Percentiles rank a stretch among this genome's conserved stretches.
These are phyloP conservation scores for Trichomonascus vanleenenianus DNA, from an alignment of 805 yeast genomes.

Conservation along the genomic window DNA sequence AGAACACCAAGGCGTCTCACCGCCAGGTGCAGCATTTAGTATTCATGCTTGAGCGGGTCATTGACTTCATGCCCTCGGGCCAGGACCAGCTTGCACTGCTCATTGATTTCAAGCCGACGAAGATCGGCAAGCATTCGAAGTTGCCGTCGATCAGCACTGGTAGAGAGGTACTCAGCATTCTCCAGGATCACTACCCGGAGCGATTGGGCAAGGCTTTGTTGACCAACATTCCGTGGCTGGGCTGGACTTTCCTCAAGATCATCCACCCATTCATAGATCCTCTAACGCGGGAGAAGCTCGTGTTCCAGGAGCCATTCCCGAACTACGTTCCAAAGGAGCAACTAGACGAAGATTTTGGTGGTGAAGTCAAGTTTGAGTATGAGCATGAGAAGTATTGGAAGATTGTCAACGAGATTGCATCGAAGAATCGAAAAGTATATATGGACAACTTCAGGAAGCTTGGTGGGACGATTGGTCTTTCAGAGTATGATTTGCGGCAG, in stretches of 20 bases:
- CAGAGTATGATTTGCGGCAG: conserved; percentile 68
- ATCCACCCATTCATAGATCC: conserved; percentile 97
- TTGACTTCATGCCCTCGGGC: conserved; percentile 92
- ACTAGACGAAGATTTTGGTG: conserved; percentile 79
- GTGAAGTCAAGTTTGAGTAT: conserved; percentile 76
- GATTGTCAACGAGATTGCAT: conserved; percentile 52
- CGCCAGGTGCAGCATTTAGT: conserved; percentile 96
- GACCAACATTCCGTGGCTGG: conserved; percentile 90
- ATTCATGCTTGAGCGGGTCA: conserved; percentile 83
- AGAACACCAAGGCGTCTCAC: conserved; percentile 83
- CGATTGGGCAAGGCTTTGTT: conserved; percentile 87
- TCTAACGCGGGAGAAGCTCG: conserved; percentile 84
- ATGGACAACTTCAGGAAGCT: conserved; percentile 60
- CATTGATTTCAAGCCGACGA: conserved; percentile 82
- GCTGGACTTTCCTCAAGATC: conserved; percentile 83
- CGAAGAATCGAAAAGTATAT: conserved; percentile 52
- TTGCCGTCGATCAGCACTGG: conserved; percentile 88
- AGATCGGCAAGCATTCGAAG: conserved; percentile 46
- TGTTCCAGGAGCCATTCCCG: conserved; percentile 81
- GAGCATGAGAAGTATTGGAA: conserved; percentile 78
- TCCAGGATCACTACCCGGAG: conserved; percentile 97
- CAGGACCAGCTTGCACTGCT: conserved; percentile 89
- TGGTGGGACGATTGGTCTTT: conserved; percentile 69
- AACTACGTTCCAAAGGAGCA: conserved; percentile 76
- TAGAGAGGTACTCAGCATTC: conserved; percentile 82